phyloP scores from a whole-genome alignment of 768 basidiomycete genomes.

The Russula compacta region DNA sequence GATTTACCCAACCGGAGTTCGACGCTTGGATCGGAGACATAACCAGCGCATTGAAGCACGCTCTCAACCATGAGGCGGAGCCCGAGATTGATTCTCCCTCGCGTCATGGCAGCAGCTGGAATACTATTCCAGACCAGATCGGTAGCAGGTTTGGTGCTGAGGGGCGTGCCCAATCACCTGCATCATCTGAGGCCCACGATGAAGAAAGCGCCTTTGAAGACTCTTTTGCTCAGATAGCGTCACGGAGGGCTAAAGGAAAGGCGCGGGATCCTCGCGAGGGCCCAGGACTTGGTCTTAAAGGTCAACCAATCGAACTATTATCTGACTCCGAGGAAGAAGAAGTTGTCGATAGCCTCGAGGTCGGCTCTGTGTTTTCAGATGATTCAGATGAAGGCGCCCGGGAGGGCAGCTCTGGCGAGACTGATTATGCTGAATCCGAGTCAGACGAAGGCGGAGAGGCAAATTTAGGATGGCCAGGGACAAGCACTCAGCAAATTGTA shows the following conservation, averaged over 20 bases:
- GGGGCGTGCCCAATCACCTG: slow-evolving; percentile 12
- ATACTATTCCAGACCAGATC: slow-evolving; percentile 1
- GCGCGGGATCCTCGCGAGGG: slow-evolving; percentile 54
- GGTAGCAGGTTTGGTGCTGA: slow-evolving; percentile 16
- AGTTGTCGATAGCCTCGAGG: slow-evolving; percentile 25
- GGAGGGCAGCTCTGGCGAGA: slow-evolving; percentile 19
- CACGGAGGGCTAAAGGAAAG: slow-evolving; percentile 44
- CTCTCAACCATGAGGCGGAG: slow-evolving; percentile 40
- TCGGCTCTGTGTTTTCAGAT: slow-evolving; percentile 27
- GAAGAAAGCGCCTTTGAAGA: slow-evolving; percentile 36
- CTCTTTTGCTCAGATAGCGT: slow-evolving; percentile 46
- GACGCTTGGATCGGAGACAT: slow-evolving; percentile 64
- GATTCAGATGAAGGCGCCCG: slow-evolving; percentile 42
- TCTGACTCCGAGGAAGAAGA: slow-evolving; percentile 30
- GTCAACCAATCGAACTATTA: slow-evolving; percentile 41
- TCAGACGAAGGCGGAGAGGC: slow-evolving; percentile 19
- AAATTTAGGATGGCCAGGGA: slow-evolving; percentile 17
- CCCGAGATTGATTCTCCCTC: slow-evolving; percentile 10
- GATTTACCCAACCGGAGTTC: slow-evolving; percentile 58
- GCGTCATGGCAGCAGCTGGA: neutral
- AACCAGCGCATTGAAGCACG: slow-evolving; percentile 45
- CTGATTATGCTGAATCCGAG: slow-evolving; percentile 21
- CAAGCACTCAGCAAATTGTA: neutral
- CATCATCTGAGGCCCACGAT: slow-evolving; percentile 24
- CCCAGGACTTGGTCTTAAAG: slow-evolving; percentile 38